Base-by-base conservation (phyloP, 2,329 filamentous ascomycete genomes). In the Clonostachys sp. region DNA sequence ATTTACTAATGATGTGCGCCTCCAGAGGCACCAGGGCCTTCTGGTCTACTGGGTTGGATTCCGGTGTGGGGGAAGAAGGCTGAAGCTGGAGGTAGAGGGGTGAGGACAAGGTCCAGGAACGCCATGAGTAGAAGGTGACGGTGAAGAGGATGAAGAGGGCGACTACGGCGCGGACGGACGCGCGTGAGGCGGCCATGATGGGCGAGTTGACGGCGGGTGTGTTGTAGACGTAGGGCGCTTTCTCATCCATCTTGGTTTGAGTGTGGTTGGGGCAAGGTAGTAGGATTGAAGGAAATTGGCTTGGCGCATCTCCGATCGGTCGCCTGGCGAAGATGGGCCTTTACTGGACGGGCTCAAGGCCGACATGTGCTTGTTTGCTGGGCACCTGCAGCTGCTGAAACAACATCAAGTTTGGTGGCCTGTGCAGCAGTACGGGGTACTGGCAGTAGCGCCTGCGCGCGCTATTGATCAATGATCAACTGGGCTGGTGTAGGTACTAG, bases 1-100 rank as follows among this genome's bases (percentile, higher is more conserved):
- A 99, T 75, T 97, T 96, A 70, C 84, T 89, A 86, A 97, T 99
- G 57, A 97, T 94, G 65, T 97, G 92, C 48, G 90, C 89, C 65
- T 99, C 94, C 3, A 99, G 70, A 5, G 90, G 87, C 5, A 97
- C 86, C 24, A 20, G 45, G 33, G 33, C 34, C 36, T 39, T 18
- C 14, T n/a, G 36, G 24, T 20, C 41, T 30, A 30, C 24, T 30
- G 24, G 24, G 9, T 9, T 30, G 24, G 24, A 30, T 30, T 10
- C 24, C 9, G 24, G 24, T 30, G 9, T 30, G 24, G 24, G 24
- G 24, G 24, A 9, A 30, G 24, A 30, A 30, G 24, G 24, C 24
- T 30, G 24, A 30, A 30, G 24, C 39, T 45, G 43, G 8, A 17
- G 34, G 35, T 33, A 42, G 44, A 47, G 43, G 17, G 17, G 43